Evolutionary conservation across 139 green algal species (phyloP).

Genomic region (Chlamydomonas incerta): DNA sequence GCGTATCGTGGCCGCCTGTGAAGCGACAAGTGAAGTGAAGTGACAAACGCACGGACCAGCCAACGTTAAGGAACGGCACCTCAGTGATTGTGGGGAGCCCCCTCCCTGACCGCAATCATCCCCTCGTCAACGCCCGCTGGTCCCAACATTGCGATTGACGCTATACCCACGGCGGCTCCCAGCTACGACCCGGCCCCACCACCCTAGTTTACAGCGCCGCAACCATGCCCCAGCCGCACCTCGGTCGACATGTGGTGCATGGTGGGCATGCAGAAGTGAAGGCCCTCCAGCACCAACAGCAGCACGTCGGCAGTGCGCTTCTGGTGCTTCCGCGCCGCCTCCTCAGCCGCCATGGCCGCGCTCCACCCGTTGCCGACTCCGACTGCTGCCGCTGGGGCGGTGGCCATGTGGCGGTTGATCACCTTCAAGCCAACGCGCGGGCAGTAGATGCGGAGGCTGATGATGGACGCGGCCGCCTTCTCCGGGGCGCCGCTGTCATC

Average conservation of each 20-base stretch:
- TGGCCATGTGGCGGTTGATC: not conserved
- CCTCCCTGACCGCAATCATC: too few relatives aligned
- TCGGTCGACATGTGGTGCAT: conserved; percentile 1
- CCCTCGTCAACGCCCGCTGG: too few relatives aligned
- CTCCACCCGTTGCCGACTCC: not conserved
- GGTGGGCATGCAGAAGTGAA: conserved; percentile 25
- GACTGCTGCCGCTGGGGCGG: not conserved
- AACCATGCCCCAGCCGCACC: not conserved
- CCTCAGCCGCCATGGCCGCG: not conserved
- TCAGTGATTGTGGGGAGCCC: too few relatives aligned
- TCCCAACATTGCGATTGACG: too few relatives aligned
- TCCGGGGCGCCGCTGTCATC: not conserved
- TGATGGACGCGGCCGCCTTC: not conserved
- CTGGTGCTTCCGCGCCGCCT: not conserved
- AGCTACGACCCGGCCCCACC: too few relatives aligned
- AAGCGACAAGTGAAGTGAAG: too few relatives aligned
- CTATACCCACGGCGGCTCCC: too few relatives aligned
- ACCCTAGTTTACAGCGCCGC: too few relatives aligned
- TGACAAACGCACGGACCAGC: too few relatives aligned
- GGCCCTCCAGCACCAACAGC: conserved; percentile 23
- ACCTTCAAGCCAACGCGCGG: conserved; percentile 41
- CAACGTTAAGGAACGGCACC: too few relatives aligned
- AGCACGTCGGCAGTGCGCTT: conserved; percentile 5
- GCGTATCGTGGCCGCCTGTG: conserved; percentile 1
- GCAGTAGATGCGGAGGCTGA: conserved; percentile 35